phyloP scores from a whole-genome alignment of 2,329 filamentous ascomycete genomes.

The Alternaria longipes region DNA sequence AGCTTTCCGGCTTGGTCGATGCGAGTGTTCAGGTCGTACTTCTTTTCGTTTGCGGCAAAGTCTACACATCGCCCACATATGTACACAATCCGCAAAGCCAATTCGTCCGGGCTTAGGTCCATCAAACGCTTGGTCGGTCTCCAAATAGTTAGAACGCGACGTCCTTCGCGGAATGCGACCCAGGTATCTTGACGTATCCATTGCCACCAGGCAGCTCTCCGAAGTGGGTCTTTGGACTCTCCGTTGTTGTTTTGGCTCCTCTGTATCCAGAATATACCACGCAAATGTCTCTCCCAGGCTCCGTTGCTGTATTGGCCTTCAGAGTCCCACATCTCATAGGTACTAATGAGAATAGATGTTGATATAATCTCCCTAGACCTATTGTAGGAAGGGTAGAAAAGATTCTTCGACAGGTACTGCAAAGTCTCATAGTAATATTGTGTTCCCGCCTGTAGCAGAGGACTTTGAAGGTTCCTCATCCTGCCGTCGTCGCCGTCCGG shows the following conservation, averaged over 20 bases:
- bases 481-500: slow-evolving; percentile 20
- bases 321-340: slow-evolving; percentile 73
- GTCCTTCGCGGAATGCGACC: slow-evolving; percentile 68
- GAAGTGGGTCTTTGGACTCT: slow-evolving; percentile 62
- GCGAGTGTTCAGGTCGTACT: slow-evolving; percentile 55
- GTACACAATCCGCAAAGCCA: slow-evolving; percentile 64
- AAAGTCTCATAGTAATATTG: slow-evolving; percentile 71
- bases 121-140: slow-evolving; percentile 60
- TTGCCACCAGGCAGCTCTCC: slow-evolving; percentile 70
- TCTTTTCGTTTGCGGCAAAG: slow-evolving; percentile 64
- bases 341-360: slow-evolving; percentile 68
- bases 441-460: slow-evolving; percentile 51
- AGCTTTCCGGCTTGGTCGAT: slow-evolving; percentile 59
- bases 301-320: slow-evolving; percentile 54
- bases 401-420: slow-evolving; percentile 68
- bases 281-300: slow-evolving; percentile 69
- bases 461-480: slow-evolving; percentile 30
- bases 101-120: slow-evolving; percentile 62
- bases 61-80: slow-evolving; percentile 66
- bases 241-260: slow-evolving; percentile 69
- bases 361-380: slow-evolving; percentile 66
- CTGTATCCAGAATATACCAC: slow-evolving; percentile 73
- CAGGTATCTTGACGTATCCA: slow-evolving; percentile 73
- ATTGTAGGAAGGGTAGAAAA: slow-evolving; percentile 67
- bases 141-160: slow-evolving; percentile 68